phyloP scores from a whole-genome alignment of 2,329 filamentous ascomycete genomes.

The Colletotrichum horii region DNA sequence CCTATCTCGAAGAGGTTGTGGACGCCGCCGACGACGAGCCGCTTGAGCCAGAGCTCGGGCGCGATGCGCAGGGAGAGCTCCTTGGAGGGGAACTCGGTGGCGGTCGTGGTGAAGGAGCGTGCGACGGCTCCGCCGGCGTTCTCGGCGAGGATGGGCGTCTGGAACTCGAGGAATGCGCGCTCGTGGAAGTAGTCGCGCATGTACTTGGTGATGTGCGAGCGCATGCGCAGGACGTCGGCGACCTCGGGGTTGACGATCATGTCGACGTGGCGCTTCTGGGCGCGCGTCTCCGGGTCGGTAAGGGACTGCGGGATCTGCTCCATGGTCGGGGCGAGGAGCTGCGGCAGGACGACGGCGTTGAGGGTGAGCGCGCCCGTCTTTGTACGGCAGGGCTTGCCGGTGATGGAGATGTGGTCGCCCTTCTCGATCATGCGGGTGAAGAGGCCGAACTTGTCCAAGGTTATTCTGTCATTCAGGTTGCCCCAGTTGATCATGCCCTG shows the following conservation, averaged over 20 bases:
- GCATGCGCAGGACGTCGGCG: conserved; percentile 73
- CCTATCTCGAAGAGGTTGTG: conserved; percentile 93
- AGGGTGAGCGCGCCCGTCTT: conserved; percentile 79
- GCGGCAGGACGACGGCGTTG: conserved; percentile 69
- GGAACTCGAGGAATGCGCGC: conserved; percentile 81
- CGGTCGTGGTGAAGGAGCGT: conserved; percentile 81
- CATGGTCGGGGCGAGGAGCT: conserved; percentile 77
- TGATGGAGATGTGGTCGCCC: conserved; percentile 83
- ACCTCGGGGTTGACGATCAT: conserved; percentile 76
- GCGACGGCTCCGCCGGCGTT: conserved; percentile 88
- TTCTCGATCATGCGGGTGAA: conserved; percentile 72
- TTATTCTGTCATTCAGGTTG: conserved; percentile 38
- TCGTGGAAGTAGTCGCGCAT: conserved; percentile 77
- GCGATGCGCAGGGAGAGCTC: conserved; percentile 84
- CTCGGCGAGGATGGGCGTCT: conserved; percentile 85
- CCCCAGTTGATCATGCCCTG: conserved; percentile 79
- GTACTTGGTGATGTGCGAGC: conserved; percentile 75
- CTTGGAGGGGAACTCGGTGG: conserved; percentile 76
- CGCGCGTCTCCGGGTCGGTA: conserved; percentile 72
- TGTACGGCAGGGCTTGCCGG: conserved; percentile 73
- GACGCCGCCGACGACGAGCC: conserved; percentile 86
- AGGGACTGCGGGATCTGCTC: conserved; percentile 78
- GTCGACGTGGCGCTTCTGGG: conserved; percentile 83
- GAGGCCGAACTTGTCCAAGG: conserved; percentile 55
- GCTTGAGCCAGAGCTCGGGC: conserved; percentile 93